A percentile compares a stretch with the other conserved stretches of the same genome.
Evolutionary conservation across 73 alveolate species (phyloP).

Genomic region (Durusdinium trenchii): DNA sequence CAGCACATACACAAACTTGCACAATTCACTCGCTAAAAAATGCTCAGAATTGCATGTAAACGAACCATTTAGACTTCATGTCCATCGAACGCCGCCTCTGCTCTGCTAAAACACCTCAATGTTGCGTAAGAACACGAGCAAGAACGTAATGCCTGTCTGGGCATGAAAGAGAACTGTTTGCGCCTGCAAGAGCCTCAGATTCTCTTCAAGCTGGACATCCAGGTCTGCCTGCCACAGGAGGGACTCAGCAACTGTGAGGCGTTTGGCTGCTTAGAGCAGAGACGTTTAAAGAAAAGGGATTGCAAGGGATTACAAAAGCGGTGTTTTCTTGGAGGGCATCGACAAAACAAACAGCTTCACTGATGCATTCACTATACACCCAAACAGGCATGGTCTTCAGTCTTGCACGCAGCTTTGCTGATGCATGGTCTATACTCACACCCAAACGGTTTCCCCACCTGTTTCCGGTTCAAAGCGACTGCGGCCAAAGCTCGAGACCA

Average conservation of each 20-base stretch:
- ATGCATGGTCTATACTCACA: background rate
- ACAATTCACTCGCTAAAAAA: too few relatives aligned
- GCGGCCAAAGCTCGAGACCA: slow-evolving; percentile 49
- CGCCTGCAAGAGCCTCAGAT: slow-evolving; percentile 40
- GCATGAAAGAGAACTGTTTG: background rate
- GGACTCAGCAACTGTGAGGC: too few relatives aligned
- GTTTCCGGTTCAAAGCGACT: slow-evolving; percentile 10
- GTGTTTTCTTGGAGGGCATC: background rate
- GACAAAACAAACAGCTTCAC: background rate
- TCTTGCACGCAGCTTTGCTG: background rate
- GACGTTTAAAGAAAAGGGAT: too few relatives aligned
- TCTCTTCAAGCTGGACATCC: slow-evolving; percentile 57
- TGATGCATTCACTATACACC: background rate
- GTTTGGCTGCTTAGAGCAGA: too few relatives aligned
- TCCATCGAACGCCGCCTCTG: too few relatives aligned
- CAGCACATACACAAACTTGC: too few relatives aligned
- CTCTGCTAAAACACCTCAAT: too few relatives aligned
- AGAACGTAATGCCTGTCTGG: background rate
- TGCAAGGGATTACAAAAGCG: too few relatives aligned
- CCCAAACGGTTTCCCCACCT: too few relatives aligned
- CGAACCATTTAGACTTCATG: too few relatives aligned
- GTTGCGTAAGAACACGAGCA: background rate
- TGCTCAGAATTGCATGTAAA: too few relatives aligned
- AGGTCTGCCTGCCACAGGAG: background rate
- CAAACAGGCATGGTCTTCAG: too few relatives aligned